phyloP scores from a whole-genome alignment of 768 basidiomycete genomes.

The Mycena rebaudengoi region DNA sequence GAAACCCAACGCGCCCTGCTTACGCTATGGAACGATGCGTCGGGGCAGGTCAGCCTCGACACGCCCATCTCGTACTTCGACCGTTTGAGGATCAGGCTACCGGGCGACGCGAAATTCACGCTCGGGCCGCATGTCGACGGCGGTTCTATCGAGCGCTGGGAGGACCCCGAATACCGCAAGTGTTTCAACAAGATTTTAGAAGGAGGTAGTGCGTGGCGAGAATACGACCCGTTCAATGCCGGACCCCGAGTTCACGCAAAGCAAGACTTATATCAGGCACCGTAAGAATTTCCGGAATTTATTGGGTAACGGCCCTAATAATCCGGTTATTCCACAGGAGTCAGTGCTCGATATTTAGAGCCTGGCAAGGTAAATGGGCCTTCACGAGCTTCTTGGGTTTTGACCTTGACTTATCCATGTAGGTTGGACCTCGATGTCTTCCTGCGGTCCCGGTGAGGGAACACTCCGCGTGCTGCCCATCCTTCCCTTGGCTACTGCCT shows the following conservation, averaged over 20 bases:
- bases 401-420: too few species aligned
- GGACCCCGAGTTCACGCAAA: constrained; percentile 56
- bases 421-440: constrained; percentile 62
- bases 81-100: constrained; percentile 74
- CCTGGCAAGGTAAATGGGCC: too few species aligned
- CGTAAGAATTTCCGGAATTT: too few species aligned
- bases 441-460: constrained; percentile 66
- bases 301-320: too few species aligned
- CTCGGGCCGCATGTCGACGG: constrained; percentile 70
- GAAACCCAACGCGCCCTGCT: constrained; percentile 65
- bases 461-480: constrained; percentile 71
- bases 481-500: constrained; percentile 63
- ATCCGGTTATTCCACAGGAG: constrained; percentile 45
- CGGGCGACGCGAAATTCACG: constrained; percentile 74
- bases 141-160: constrained; percentile 65
- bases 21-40: constrained; percentile 63
- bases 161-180: constrained; percentile 51
- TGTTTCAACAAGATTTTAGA: constrained; percentile 55
- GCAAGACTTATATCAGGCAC: constrained; percentile 69
- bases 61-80: constrained; percentile 82
- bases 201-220: constrained; percentile 52
- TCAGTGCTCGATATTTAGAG: constrained; percentile 62
- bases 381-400: too few species aligned
- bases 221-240: constrained; percentile 61
- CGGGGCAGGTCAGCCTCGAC: constrained; percentile 53